Percentiles rank a stretch among this genome's conserved stretches.
phyloP scores from a whole-genome alignment of 2,329 filamentous ascomycete genomes.

The Teratosphaeria nubilosa region DNA sequence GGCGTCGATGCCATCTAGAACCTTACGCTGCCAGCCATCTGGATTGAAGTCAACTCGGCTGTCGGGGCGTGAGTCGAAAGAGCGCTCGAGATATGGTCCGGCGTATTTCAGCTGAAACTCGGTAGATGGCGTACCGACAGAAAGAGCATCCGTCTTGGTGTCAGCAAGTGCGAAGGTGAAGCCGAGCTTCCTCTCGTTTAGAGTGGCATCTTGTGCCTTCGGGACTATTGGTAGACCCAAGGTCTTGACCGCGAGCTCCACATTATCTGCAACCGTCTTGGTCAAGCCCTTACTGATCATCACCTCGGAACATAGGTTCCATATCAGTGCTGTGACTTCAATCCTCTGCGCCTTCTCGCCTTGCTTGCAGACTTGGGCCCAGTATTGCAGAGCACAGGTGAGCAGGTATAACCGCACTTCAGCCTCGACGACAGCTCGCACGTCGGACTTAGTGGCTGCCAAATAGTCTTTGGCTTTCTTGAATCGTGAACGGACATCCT shows the following conservation, averaged over 20 bases:
- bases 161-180: slow-evolving; percentile 34
- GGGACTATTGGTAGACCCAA: slow-evolving; percentile 30
- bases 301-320: slow-evolving; percentile 33
- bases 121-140: slow-evolving; percentile 31
- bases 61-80: slow-evolving; percentile 58
- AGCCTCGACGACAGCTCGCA: slow-evolving; percentile 31
- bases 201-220: slow-evolving; percentile 6
- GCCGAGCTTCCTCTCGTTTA: slow-evolving; percentile 27
- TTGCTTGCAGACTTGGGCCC: slow-evolving; percentile 32
- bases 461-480: slow-evolving; percentile 42
- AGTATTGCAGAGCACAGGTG: slow-evolving; percentile 39
- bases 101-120: slow-evolving; percentile 60
- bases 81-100: slow-evolving; percentile 66
- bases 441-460: slow-evolving; percentile 29
- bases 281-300: slow-evolving; percentile 30
- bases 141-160: slow-evolving; percentile 15
- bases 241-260: slow-evolving; percentile 27
- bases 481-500: slow-evolving; percentile 36
- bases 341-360: slow-evolving; percentile 25
- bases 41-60: slow-evolving; percentile 61
- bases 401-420: slow-evolving; percentile 42
- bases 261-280: slow-evolving; percentile 29
- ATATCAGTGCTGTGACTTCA: slow-evolving; percentile 38
- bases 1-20: slow-evolving; percentile 62
- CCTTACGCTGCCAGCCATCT: slow-evolving; percentile 65